These are phyloP conservation scores for Royoungia palumana DNA, from an alignment of 768 basidiomycete genomes.

Conservation along the genomic window DNA sequence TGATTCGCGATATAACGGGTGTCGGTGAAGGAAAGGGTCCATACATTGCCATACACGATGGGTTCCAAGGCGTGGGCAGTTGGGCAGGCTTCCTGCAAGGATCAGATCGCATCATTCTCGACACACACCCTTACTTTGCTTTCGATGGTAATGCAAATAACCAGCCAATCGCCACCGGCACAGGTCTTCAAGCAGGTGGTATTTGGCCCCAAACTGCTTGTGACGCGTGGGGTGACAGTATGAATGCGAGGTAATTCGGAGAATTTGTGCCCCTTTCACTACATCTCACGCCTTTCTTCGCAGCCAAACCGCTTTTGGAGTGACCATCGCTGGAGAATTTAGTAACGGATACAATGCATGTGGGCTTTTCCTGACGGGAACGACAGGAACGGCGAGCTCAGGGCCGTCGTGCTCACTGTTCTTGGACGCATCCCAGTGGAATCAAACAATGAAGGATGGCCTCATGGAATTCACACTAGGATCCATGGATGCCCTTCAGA, in stretches of 20 bases:
- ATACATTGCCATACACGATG: slow-evolving; percentile 61
- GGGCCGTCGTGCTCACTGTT: slow-evolving; percentile 41
- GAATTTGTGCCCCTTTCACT: not conserved
- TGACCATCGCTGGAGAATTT: slow-evolving; percentile 77
- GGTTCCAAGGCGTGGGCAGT: slow-evolving; percentile 43
- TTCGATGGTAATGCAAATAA: slow-evolving; percentile 42
- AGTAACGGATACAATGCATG: slow-evolving; percentile 66
- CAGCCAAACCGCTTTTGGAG: slow-evolving; percentile 57
- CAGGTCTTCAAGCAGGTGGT: slow-evolving; percentile 37
- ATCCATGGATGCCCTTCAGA: slow-evolving; percentile 63
- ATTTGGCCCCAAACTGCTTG: slow-evolving; percentile 53
- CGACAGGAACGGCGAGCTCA: slow-evolving; percentile 25
- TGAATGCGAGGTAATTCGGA: slow-evolving; percentile 41
- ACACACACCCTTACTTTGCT: slow-evolving; percentile 68
- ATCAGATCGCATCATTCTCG: slow-evolving; percentile 57
- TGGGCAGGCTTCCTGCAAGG: slow-evolving; percentile 56
- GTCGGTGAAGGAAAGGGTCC: slow-evolving; percentile 61
- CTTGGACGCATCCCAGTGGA: slow-evolving; percentile 51
- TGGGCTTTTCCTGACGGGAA: slow-evolving; percentile 46
- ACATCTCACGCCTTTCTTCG: slow-evolving; percentile 2
- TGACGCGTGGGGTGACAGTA: slow-evolving; percentile 51
- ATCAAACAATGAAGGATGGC: slow-evolving; percentile 47
- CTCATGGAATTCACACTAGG: slow-evolving; percentile 49
- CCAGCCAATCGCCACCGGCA: slow-evolving; percentile 33
- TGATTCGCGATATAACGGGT: slow-evolving; percentile 72